Conservation (phyloP, 1,139 yeast genomes). For the Meyerozyma smithsonii region DNA sequence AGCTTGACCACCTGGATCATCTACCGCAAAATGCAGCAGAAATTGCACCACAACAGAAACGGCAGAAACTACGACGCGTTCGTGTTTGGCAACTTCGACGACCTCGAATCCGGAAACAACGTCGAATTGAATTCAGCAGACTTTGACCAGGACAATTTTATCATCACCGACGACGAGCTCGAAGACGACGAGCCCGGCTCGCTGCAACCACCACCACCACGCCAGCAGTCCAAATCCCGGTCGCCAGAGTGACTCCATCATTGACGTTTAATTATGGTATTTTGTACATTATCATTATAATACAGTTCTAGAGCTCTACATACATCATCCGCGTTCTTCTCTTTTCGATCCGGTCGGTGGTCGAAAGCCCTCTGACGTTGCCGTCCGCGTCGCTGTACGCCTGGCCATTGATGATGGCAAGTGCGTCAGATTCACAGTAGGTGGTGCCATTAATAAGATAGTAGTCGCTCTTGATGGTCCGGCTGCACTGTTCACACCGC, state of each 20-base stretch:
- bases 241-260: not conserved
- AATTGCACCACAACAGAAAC: conserved; percentile 17
- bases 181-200: not conserved
- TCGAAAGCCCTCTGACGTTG: conserved; percentile 20
- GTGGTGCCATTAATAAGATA: conserved; percentile 47
- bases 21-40: conserved; percentile 54
- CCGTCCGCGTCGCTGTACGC: conserved; percentile 21
- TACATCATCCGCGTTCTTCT: conserved; percentile 41
- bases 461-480: conserved; percentile 50
- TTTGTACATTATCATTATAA: not conserved
- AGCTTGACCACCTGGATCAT: conserved; percentile 64
- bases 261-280: not conserved
- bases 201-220: not conserved
- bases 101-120: conserved; percentile 22
- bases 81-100: conserved; percentile 39
- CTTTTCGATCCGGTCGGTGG: conserved; percentile 38
- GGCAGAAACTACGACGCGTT: conserved; percentile 25
- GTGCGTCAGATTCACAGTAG: conserved; percentile 46
- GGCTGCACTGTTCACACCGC: conserved; percentile 49
- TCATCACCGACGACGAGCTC: conserved; percentile 24
- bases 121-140: conserved; percentile 32
- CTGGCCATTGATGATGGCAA: conserved; percentile 22
- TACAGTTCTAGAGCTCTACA: conserved; percentile 18
- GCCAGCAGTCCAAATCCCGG: not conserved
- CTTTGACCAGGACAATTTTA: conserved; percentile 34